Percentiles rank a stretch among this genome's conserved stretches.
Evolutionary conservation across 2,329 filamentous ascomycete species (phyloP).

Genomic region (Chaetothyriales sp.): DNA sequence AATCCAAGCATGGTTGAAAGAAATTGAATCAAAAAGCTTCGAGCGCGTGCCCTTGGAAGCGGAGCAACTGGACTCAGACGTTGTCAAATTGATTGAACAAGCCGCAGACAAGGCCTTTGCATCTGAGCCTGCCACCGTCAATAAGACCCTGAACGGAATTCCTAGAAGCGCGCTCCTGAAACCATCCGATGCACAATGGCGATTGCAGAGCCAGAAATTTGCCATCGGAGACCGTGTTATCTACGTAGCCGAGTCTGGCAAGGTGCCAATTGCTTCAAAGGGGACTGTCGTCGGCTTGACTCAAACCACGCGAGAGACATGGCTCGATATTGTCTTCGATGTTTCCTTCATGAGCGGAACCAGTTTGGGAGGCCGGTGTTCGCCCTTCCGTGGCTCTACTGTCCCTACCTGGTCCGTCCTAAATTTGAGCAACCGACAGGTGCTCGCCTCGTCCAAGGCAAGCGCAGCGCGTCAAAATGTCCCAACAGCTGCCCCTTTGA

Average conservation of each 20-base stretch:
- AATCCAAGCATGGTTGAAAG: conserved; percentile 85
- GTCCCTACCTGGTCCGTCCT: conserved; percentile 77
- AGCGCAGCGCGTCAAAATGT: conserved; percentile 22
- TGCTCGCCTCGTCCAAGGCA: conserved; percentile 43
- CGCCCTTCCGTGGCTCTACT: conserved; percentile 84
- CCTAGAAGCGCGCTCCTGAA: conserved; percentile 79
- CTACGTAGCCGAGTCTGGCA: conserved; percentile 82
- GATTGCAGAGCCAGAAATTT: conserved; percentile 72
- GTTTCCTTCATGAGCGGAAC: conserved; percentile 94
- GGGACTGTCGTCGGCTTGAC: conserved; percentile 94
- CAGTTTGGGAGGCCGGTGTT: conserved; percentile 75
- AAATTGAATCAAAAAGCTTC: conserved; percentile 76
- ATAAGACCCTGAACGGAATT: conserved; percentile 61
- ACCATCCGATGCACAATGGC: conserved; percentile 88
- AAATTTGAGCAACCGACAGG: conserved; percentile 70
- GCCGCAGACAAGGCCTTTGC: conserved; percentile 52
- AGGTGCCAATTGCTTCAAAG: conserved; percentile 79
- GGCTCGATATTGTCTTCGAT: conserved; percentile 89
- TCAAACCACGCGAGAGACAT: conserved; percentile 62
- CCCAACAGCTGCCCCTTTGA: conserved; percentile 46
- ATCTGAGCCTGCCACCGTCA: conserved; percentile 38
- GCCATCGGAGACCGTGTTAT: conserved; percentile 76
- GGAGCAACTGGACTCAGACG: conserved; percentile 83
- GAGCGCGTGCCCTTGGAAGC: conserved; percentile 93
- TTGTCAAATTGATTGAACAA: conserved; percentile 65